These are phyloP conservation scores for Podospora pseudopauciseta DNA, from an alignment of 495 filamentous ascomycete genomes.

Conservation along the genomic window DNA sequence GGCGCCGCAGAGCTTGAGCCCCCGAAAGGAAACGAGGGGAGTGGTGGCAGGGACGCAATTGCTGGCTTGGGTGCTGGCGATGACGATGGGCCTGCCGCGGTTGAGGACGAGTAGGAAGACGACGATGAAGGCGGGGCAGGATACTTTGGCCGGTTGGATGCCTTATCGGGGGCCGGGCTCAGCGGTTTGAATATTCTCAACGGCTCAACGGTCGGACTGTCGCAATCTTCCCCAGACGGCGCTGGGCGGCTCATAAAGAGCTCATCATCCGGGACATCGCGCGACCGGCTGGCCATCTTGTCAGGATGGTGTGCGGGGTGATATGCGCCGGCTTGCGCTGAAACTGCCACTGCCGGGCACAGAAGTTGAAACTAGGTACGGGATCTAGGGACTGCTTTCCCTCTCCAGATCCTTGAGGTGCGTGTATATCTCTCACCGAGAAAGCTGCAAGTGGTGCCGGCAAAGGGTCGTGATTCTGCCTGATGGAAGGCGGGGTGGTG, in stretches of 20 bases:
- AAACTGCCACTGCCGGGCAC: background rate
- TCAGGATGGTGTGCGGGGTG: slow-evolving; percentile 9
- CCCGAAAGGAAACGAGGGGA: slow-evolving; percentile 55
- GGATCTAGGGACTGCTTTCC: background rate
- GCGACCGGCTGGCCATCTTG: slow-evolving; percentile 44
- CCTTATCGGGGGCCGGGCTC: slow-evolving; percentile 50
- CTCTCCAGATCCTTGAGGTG: background rate
- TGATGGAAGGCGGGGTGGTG: background rate
- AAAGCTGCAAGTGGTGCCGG: background rate
- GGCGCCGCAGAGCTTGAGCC: slow-evolving; percentile 61
- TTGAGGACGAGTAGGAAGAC: slow-evolving; percentile 11
- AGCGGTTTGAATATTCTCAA: slow-evolving; percentile 76
- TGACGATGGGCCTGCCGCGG: slow-evolving; percentile 29
- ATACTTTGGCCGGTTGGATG: slow-evolving; percentile 47
- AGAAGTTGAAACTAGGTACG: background rate
- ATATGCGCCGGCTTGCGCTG: background rate
- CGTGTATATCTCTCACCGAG: background rate
- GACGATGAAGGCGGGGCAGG: slow-evolving; percentile 47
- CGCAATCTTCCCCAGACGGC: slow-evolving; percentile 46
- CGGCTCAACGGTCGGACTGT: slow-evolving; percentile 75
- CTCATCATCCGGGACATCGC: slow-evolving; percentile 65
- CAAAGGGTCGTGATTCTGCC: slow-evolving; percentile 1
- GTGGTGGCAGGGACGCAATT: slow-evolving; percentile 36
- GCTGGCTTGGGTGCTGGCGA: slow-evolving; percentile 24
- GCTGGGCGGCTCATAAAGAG: slow-evolving; percentile 66